A percentile compares a stretch with the other conserved stretches of the same genome.
phyloP scores from a whole-genome alignment of 495 filamentous ascomycete genomes.

The Chaetomium cochliodes region DNA sequence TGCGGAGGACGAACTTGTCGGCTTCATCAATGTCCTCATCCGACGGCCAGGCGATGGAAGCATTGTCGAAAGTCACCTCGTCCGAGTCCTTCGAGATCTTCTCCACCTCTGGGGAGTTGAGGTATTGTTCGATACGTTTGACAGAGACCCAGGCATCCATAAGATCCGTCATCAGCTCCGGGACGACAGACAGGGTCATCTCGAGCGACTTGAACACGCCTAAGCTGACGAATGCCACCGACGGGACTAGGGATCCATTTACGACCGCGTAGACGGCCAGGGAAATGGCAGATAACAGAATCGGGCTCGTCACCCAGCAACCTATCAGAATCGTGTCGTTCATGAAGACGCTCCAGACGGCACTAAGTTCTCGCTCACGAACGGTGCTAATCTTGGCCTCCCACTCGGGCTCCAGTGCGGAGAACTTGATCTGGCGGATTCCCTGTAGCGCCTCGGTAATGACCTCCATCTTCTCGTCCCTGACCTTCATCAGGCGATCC shows the following conservation, averaged over 20 bases:
- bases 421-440: conserved; percentile 88
- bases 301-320: conserved; percentile 72
- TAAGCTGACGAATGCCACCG: conserved; percentile 78
- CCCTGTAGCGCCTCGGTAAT: conserved; percentile 79
- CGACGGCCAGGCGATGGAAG: conserved; percentile 74
- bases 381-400: conserved; percentile 66
- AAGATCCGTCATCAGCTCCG: conserved; percentile 67
- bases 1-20: conserved; percentile 59
- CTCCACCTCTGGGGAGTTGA: conserved; percentile 64
- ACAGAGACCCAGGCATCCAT: conserved; percentile 73
- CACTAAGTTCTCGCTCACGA: conserved; percentile 63
- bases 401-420: conserved; percentile 78
- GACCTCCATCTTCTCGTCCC: conserved; percentile 74
- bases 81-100: conserved; percentile 55
- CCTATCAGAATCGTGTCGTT: conserved; percentile 58
- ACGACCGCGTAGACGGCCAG: conserved; percentile 66
- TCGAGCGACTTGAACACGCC: conserved; percentile 72
- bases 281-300: conserved; percentile 69
- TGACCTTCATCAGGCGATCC: conserved; percentile 71
- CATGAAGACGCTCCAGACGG: conserved; percentile 64
- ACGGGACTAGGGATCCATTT: conserved; percentile 62
- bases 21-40: conserved; percentile 53
- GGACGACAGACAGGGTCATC: conserved; percentile 64
- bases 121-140: conserved; percentile 69
- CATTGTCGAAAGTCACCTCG: conserved; percentile 64